Evolutionary conservation across 306 rosid species (phyloP).

Genomic region (Nissolia schottii): DNA sequence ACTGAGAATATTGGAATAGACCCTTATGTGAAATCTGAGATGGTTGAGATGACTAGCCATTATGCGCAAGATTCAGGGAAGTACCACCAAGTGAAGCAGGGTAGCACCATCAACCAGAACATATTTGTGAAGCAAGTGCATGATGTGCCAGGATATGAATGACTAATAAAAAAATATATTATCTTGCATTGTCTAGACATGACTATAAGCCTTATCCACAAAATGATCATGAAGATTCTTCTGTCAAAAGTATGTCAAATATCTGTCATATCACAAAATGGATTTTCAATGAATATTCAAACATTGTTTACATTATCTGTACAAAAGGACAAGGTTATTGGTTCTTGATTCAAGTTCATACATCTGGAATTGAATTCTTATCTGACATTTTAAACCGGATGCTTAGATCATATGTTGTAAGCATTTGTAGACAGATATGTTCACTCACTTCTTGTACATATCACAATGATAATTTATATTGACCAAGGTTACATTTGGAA

Average conservation of each 20-base stretch:
- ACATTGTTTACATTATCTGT: slow-evolving; percentile 1
- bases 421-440: neutral
- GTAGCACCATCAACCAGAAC: slow-evolving; percentile 33
- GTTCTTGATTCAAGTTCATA: neutral
- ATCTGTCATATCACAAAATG: neutral
- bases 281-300: slow-evolving; percentile 1
- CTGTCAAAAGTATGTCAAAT: neutral
- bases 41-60: slow-evolving; percentile 29
- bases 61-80: slow-evolving; percentile 37
- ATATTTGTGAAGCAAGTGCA: slow-evolving; percentile 38
- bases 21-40: slow-evolving; percentile 34
- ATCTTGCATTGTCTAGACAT: slow-evolving; percentile 12
- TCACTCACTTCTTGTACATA: neutral
- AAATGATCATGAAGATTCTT: slow-evolving; percentile 10
- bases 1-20: slow-evolving; percentile 29
- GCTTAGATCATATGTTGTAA: slow-evolving; percentile 14
- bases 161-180: slow-evolving; percentile 19
- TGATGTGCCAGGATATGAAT: slow-evolving; percentile 26
- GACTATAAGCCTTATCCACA: slow-evolving; percentile 12
- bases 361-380: neutral
- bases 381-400: neutral
- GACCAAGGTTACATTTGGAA: neutral
- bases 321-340: neutral
- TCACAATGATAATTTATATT: neutral
- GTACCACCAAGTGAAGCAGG: slow-evolving; percentile 38